Base-by-base conservation (phyloP, 148 eudicot species). In the Fagopyrum tataricum region DNA sequence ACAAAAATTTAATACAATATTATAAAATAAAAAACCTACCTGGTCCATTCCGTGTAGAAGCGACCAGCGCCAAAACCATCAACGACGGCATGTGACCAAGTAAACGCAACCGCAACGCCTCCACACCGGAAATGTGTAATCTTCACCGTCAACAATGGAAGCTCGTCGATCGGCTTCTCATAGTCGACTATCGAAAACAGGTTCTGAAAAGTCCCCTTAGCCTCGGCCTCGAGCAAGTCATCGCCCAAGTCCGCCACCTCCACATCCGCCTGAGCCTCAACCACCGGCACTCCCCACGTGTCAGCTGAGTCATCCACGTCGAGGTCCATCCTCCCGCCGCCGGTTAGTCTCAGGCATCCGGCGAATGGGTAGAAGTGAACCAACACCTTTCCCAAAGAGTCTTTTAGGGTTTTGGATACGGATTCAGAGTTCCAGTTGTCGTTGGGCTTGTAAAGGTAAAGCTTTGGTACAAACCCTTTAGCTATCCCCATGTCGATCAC, bases 401-500 rank as follows among this genome's bases (percentile, higher is more conserved):
- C 61, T 24, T 55, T 5, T 24, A 55, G 21, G 61, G 61, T 55
- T 20, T 8, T 20, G 61, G 26, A 23, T 0, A 18, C 18, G 11
- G 61, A 55, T 6, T 23, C 10, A 1, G 26, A 11, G 61, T 55
- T 24, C 61, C 61, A 55, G 3, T 55, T 11, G 7, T 7, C 6
- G 18, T 52, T 17, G 56, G 56, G 56, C 24, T 11, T 20, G 61
- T 55, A 55, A 9, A 55, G 24, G 61, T 55, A 55, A 0, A 55
- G 26, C 10, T 55, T 55, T 10, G 61, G 61, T 24, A 55, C 61
- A 24, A 55, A 55, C 11, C 61, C 61, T 24, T 20, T 55, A 9
- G 61, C 61, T 24, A 55, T 55, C 61, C 24, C 24, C 61, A 55
- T 55, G 61, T 55, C 61, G 61, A 55, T 55, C 61, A 18, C 61